Evolutionary conservation across 2,329 filamentous ascomycete species (phyloP), one percentile per base, ranked within the genome.

Genomic region (Arthroderma uncinatum): DNA sequence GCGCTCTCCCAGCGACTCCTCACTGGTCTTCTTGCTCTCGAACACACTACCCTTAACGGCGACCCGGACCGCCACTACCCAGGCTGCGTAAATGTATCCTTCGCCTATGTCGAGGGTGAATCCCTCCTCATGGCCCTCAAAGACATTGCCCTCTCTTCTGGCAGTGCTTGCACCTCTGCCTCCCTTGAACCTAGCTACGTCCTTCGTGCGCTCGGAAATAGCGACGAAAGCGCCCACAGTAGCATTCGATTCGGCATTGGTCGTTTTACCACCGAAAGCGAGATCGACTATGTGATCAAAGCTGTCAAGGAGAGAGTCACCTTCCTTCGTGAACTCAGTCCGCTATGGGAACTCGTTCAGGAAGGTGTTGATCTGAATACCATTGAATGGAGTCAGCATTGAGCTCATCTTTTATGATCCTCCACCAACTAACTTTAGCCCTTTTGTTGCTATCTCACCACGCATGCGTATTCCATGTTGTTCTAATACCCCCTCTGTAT

Each of bases 321-420:
- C 14, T 97, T 97, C 79, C 77, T 98, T 66, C 83, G 93, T 65
- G 93, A 98, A 76, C 78, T 98, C 63, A 96, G 91, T 70, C 93
- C 93, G 39, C 76, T 98, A 58, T 98, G 93, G 93, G 93, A 98
- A 74, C 76, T 98, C 62, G 93, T 98, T 10, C 93, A 98, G 75
- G 93, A 98, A 72, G 93, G 93, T 14, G 82, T 98, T 62, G 93
- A 95, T 69, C 76, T 98, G 64, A 88, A 94, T 74, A 95, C 89
- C 44, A 98, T 98, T 67, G 86, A 98, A 75, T 98, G 93, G 93
- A 95, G 87, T 70, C 91, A 96, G 77, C 93, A 98, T 73, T 97
- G 78, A 81, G 6, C 2, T 23, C 50, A 19, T 21, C 23, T 39
- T 37, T n/a, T 28, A 7, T 4, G 2, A n/a, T 42, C 14, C 37